phyloP scores from a whole-genome alignment of 805 yeast genomes.

The Huiozyma sinensis region DNA sequence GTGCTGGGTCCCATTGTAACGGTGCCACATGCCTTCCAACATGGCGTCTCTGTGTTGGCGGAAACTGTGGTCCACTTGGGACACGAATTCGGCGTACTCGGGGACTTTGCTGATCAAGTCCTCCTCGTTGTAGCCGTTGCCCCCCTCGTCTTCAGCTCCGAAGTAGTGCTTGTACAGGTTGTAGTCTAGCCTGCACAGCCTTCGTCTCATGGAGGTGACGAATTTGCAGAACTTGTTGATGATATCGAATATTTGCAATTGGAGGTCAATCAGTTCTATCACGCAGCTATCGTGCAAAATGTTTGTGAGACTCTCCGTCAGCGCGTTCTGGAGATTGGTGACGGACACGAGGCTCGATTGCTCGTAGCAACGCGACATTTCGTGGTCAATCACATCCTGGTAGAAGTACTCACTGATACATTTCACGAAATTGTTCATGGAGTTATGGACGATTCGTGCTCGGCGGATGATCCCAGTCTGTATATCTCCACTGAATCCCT shows the following conservation, averaged over 20 bases:
- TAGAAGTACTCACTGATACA: conserved; percentile 16
- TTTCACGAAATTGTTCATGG: conserved; percentile 28
- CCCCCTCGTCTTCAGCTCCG: background rate
- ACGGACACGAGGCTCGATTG: conserved; percentile 1
- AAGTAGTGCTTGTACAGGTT: conserved; percentile 8
- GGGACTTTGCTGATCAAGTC: conserved; percentile 7
- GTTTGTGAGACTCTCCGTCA: conserved; percentile 21
- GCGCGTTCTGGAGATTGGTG: conserved; percentile 11
- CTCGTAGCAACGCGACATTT: conserved; percentile 6
- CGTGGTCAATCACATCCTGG: conserved; percentile 17
- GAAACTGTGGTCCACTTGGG: conserved; percentile 4
- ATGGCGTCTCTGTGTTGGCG: conserved; percentile 14
- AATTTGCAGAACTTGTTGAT: conserved; percentile 25
- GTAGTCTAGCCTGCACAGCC: conserved; percentile 13
- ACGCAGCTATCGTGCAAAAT: conserved; percentile 16
- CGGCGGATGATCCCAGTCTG: conserved; percentile 44
- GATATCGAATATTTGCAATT: conserved; percentile 23
- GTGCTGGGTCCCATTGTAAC: conserved; percentile 4
- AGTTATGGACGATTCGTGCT: conserved; percentile 43
- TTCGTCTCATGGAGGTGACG: conserved; percentile 17
- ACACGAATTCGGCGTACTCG: conserved; percentile 9
- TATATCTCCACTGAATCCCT: conserved; percentile 33
- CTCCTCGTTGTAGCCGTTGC: conserved; percentile 9
- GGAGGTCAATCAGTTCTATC: conserved; percentile 19
- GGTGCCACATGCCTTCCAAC: conserved; percentile 13